Base-by-base conservation (phyloP, 148 eudicot genomes). In the Spergularia marina region DNA sequence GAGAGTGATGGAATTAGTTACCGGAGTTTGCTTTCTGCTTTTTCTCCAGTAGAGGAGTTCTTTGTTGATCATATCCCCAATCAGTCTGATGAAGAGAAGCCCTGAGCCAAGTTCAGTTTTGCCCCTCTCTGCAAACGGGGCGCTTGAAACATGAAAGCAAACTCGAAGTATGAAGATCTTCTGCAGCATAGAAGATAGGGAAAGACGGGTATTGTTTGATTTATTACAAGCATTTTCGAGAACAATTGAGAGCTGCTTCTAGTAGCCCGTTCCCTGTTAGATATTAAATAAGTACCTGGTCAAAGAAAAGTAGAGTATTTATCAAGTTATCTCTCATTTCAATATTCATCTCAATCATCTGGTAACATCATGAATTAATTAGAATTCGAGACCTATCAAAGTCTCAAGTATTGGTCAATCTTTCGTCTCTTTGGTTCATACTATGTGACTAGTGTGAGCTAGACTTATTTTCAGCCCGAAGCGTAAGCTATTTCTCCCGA, bases 1-100 rank as follows among this genome's bases (percentile, higher is more conserved):
- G 69, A 60, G n/a, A 69, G 39, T 34, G n/a, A 30, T 13, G 2
- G 23, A 10, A 30, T 39, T 59, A 47, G 4, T 34, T 16, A 18
- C 49, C 16, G 1, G 12, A 18, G 11, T 53, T 18, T 14, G 9
- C 52, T 72, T 74, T 83, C 72, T 47, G 71, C 72, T 77, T 44
- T 44, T 64, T 70, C 79, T 82, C 75, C 97, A 92, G 94, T 92
- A 54, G 97, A 92, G 76, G 97, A 95, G 89, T 95, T 92, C 85
- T 92, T 95, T 62, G 97, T 90, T 53, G 98, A 90, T 85, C 87
- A 92, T 16, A 79, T 88, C 55, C 98, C 84, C 51, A 40, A 87
- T 75, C 89, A 84, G 53, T 86, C 96, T 0, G 96, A 89, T 77
- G 94, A 91, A 82, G 96, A 89, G 72, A 89, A 83, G 78, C 69